phyloP scores from a whole-genome alignment of 441 rosid genomes.

The Hura crepitans region DNA sequence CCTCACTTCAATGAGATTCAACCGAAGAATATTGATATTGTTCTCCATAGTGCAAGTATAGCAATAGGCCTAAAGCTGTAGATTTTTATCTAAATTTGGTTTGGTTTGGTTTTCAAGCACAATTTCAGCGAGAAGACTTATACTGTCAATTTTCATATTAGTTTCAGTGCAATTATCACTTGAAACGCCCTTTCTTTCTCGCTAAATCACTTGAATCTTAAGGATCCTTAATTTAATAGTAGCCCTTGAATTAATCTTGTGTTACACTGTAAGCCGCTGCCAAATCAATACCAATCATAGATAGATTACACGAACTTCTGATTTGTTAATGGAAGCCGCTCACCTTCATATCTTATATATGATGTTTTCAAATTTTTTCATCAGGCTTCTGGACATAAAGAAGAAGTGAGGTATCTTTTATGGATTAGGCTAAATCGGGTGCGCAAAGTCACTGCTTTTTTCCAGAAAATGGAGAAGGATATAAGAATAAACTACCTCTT shows the following conservation, averaged over 20 bases:
- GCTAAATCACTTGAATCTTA: background rate
- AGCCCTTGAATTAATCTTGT: background rate
- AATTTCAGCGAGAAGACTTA: no score
- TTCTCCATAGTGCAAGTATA: background rate
- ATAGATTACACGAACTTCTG: background rate
- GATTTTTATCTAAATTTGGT: background rate
- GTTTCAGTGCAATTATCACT: background rate
- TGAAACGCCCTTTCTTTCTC: background rate
- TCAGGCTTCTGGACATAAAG: slow-evolving; percentile 63
- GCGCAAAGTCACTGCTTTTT: slow-evolving; percentile 53
- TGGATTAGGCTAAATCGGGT: slow-evolving; percentile 84
- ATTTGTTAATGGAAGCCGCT: background rate
- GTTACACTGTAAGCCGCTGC: background rate
- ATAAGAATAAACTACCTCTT: slow-evolving; percentile 79
- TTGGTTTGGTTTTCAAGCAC: no score
- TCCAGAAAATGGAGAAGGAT: slow-evolving; percentile 70
- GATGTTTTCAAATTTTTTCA: slow-evolving; percentile 11
- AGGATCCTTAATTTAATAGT: background rate
- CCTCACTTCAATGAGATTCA: background rate
- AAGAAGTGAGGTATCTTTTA: slow-evolving; percentile 69
- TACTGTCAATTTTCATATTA: background rate
- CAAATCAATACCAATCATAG: background rate
- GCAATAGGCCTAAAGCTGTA: background rate
- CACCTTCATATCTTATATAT: slow-evolving; percentile 2
- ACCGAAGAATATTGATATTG: background rate